These are phyloP conservation scores for Pythium dissimile DNA, from an alignment of 352 stramenopile species.

Conservation along the genomic window DNA sequence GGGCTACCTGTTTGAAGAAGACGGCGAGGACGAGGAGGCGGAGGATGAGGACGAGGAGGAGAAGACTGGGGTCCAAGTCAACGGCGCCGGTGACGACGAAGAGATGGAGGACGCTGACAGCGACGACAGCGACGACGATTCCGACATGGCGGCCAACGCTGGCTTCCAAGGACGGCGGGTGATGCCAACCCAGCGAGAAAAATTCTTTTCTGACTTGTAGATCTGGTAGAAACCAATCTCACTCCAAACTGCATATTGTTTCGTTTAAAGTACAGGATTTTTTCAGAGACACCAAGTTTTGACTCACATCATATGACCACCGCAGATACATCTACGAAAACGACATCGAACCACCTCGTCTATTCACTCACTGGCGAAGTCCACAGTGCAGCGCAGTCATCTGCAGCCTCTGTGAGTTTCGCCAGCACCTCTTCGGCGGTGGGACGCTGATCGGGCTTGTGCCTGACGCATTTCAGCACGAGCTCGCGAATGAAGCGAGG, in stretches of 20 bases:
- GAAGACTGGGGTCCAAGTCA: constrained; percentile 16
- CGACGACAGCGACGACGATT: constrained; percentile 62
- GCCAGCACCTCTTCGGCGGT: constrained; percentile 29
- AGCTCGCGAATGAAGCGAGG: constrained; percentile 39
- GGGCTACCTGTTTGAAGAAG: constrained; percentile 89
- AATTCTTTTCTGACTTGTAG: constrained; percentile 85
- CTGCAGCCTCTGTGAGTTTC: constrained; percentile 16
- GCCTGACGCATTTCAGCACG: constrained; percentile 31
- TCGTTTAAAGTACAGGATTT: neutral
- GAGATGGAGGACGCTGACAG: constrained; percentile 89
- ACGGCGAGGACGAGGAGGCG: constrained; percentile 69
- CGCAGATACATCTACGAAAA: too few species aligned
- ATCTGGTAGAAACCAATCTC: constrained; percentile 1
- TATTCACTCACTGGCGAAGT: constrained; percentile 1
- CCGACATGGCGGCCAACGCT: constrained; percentile 34
- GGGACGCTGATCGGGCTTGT: constrained; percentile 29
- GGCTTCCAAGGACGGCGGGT: constrained; percentile 37
- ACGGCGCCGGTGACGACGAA: constrained; percentile 24
- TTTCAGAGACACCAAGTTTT: neutral
- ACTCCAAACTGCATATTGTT: neutral
- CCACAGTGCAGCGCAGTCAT: constrained; percentile 18
- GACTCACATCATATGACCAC: neutral
- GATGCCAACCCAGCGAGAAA: constrained; percentile 68
- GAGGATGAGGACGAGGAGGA: constrained; percentile 53
- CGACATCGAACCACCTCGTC: neutral